Conservation (phyloP, 2,329 filamentous ascomycete genomes). For the Ophiocordyceps camponoti-saundersi region DNA sequence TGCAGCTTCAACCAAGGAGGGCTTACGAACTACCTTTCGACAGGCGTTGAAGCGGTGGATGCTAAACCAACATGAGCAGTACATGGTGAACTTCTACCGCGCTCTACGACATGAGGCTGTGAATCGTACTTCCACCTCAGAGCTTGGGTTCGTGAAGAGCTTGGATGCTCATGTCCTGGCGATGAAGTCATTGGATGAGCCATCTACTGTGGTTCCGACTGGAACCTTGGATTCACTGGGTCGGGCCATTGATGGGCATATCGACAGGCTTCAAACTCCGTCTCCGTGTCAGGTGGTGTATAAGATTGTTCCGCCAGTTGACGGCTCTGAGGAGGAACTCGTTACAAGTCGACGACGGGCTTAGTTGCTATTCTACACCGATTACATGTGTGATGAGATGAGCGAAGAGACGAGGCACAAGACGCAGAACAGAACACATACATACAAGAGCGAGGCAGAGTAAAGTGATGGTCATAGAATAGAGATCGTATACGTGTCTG, state of each 20-base stretch:
- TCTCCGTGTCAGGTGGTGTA: background rate
- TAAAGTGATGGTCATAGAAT: too few species aligned
- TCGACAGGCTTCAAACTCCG: background rate
- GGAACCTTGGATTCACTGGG: background rate
- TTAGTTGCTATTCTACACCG: too few species aligned
- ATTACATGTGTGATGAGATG: too few species aligned
- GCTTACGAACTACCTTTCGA: background rate
- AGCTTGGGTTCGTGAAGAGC: background rate
- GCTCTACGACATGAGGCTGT: background rate
- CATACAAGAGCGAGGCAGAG: too few species aligned
- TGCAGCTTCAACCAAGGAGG: background rate
- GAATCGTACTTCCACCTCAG: background rate
- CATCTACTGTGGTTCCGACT: background rate
- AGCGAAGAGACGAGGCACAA: too few species aligned
- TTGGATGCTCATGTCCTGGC: background rate
- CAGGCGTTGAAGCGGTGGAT: background rate
- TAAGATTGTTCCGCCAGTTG: too few species aligned
- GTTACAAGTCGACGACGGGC: too few species aligned
- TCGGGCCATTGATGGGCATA: background rate
- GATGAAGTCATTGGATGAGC: background rate
- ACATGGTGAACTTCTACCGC: background rate
- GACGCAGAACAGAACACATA: too few species aligned
- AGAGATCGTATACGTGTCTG: too few species aligned
- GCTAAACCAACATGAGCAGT: background rate
- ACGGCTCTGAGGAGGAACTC: too few species aligned